A percentile compares a stretch with the other conserved stretches of the same genome.
phyloP scores from a whole-genome alignment of 768 basidiomycete genomes.

The Termitomyces sp. region DNA sequence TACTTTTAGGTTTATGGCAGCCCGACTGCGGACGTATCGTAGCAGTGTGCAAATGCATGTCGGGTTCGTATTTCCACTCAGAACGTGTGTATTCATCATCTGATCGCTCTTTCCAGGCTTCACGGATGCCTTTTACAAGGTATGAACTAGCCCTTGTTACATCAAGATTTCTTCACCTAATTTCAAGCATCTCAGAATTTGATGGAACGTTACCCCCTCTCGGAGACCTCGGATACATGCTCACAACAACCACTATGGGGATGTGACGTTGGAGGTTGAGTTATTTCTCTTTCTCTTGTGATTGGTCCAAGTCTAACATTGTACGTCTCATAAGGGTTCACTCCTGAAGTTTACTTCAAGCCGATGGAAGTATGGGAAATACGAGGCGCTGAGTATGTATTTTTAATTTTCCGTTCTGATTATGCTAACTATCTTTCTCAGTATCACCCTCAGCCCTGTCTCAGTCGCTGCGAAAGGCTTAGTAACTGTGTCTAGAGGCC shows the following conservation, averaged over 20 bases:
- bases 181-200: slow-evolving; percentile 38
- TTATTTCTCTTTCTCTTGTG: not conserved
- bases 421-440: slow-evolving; percentile 18
- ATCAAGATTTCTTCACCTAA: slow-evolving; percentile 13
- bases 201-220: slow-evolving; percentile 53
- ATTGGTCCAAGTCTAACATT: not conserved
- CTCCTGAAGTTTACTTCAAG: slow-evolving; percentile 62
- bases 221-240: slow-evolving; percentile 46
- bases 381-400: slow-evolving; percentile 61
- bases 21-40: slow-evolving; percentile 53
- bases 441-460: slow-evolving; percentile 80
- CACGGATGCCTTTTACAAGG: slow-evolving; percentile 78
- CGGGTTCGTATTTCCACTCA: slow-evolving; percentile 38
- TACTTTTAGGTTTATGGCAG: slow-evolving; percentile 76
- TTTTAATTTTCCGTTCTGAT: not conserved
- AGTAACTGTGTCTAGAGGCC: slow-evolving; percentile 48
- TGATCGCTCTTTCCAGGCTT: slow-evolving; percentile 48
- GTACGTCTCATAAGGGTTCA: slow-evolving; percentile 36
- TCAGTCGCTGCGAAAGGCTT: slow-evolving; percentile 72
- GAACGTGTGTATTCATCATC: not conserved
- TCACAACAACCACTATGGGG: slow-evolving; percentile 49
- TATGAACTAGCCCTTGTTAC: slow-evolving; percentile 13
- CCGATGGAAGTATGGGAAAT: slow-evolving; percentile 89
- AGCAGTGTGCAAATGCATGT: slow-evolving; percentile 89
- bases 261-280: slow-evolving; percentile 58